These are phyloP conservation scores for Synchytrium microbalum DNA, from an alignment of 371 early-diverging fungal genomes.

Conservation along the genomic window DNA sequence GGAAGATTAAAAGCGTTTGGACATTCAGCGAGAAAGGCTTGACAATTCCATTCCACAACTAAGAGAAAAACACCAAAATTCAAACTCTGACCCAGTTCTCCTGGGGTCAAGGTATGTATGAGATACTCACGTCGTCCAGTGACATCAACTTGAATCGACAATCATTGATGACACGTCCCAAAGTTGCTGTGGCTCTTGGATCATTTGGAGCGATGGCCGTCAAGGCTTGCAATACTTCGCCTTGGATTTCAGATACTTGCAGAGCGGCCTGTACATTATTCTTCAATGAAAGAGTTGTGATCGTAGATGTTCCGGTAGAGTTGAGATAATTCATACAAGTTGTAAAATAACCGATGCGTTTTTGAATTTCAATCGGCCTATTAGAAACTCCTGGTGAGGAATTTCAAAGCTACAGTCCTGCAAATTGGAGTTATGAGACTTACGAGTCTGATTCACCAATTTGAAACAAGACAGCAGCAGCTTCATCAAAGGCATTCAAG, in stretches of 20 bases:
- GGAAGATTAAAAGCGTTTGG: conserved; percentile 7
- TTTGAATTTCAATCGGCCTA: not conserved
- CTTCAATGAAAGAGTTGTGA: not conserved
- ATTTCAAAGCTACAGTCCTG: not conserved
- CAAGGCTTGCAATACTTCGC: not conserved
- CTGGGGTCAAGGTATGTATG: conserved; percentile 30
- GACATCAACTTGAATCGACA: not conserved
- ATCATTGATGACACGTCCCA: not conserved
- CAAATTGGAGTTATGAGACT: too few species aligned
- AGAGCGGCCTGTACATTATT: not conserved
- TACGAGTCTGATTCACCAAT: not conserved
- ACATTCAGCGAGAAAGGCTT: not conserved
- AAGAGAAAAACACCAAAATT: not conserved
- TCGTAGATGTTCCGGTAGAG: not conserved
- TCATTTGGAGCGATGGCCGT: not conserved
- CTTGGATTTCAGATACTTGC: not conserved
- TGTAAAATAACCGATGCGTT: not conserved
- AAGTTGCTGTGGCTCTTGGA: not conserved
- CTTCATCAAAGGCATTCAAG: not conserved
- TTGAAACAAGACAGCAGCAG: not conserved
- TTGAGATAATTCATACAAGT: not conserved
- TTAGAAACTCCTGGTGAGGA: too few species aligned
- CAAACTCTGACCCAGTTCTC: not conserved
- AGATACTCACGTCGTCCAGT: not conserved
- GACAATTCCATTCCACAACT: not conserved